These are phyloP conservation scores for Alternaria conjuncta DNA, from an alignment of 2,329 filamentous ascomycete species.

Conservation along the genomic window DNA sequence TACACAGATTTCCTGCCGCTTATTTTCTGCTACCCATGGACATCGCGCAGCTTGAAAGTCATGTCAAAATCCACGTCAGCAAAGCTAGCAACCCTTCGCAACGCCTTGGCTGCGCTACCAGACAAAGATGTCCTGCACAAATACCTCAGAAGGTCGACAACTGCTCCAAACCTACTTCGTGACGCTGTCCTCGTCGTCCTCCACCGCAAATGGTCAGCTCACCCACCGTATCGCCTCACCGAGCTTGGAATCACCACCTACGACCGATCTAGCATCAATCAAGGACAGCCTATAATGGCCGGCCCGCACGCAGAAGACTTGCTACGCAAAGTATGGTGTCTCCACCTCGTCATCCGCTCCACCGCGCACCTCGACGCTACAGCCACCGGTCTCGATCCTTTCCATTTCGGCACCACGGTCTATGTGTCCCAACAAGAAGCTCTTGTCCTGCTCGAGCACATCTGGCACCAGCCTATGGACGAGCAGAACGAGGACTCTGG, in stretches of 20 bases:
- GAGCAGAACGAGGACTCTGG: constrained; percentile 1
- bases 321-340: constrained; percentile 16
- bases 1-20: not conserved
- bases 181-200: constrained; percentile 22
- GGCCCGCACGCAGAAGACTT: constrained; percentile 23
- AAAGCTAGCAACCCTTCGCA: constrained; percentile 4
- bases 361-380: constrained; percentile 15
- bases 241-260: constrained; percentile 26
- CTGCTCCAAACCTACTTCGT: not conserved
- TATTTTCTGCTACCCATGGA: not conserved
- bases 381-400: constrained; percentile 4
- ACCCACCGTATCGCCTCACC: constrained; percentile 14
- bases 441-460: constrained; percentile 6
- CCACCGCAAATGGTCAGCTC: constrained; percentile 14
- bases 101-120: not conserved
- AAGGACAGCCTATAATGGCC: not conserved
- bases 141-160: constrained; percentile 5
- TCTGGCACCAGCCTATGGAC: constrained; percentile 23
- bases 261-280: constrained; percentile 1
- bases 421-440: constrained; percentile 14
- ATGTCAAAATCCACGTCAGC: not conserved
- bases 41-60: not conserved
- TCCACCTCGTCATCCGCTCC: constrained; percentile 19
- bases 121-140: constrained; percentile 5
- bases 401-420: constrained; percentile 23